A percentile compares a stretch with the other conserved stretches of the same genome.
Evolutionary conservation across 2,329 filamentous ascomycete genomes (phyloP).

Genomic region (Calonectria multiphialidica): DNA sequence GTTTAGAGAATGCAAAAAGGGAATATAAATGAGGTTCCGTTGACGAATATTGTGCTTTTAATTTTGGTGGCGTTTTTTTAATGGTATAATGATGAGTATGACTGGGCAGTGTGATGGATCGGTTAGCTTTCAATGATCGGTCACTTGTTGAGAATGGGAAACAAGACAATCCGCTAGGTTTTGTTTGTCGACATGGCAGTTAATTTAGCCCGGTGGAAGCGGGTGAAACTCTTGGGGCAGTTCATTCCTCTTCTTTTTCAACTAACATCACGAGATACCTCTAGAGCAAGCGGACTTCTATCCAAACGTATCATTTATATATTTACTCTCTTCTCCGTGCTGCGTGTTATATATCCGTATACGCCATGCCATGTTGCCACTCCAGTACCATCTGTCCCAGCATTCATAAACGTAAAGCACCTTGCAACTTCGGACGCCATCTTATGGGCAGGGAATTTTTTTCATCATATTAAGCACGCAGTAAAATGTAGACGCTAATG

Average conservation of each 20-base stretch:
- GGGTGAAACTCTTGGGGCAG: slow-evolving; percentile 19
- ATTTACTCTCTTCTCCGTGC: background rate
- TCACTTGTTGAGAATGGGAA: slow-evolving; percentile 13
- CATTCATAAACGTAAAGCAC: background rate
- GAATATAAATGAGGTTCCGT: slow-evolving; percentile 22
- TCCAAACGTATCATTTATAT: slow-evolving; percentile 31
- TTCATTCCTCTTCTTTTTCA: slow-evolving; percentile 32
- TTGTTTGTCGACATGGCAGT: slow-evolving; percentile 11
- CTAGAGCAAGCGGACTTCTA: slow-evolving; percentile 42
- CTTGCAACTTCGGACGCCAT: background rate
- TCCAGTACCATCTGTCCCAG: background rate
- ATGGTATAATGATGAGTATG: slow-evolving; percentile 42
- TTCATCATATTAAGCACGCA: slow-evolving; percentile 32
- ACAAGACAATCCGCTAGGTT: background rate
- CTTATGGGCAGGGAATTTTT: slow-evolving; percentile 23
- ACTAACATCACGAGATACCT: slow-evolving; percentile 37
- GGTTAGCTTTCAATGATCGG: slow-evolving; percentile 27
- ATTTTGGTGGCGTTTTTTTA: slow-evolving; percentile 35
- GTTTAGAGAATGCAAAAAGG: background rate
- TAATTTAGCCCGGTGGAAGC: slow-evolving; percentile 4
- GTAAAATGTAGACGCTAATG: slow-evolving; percentile 38
- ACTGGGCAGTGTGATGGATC: slow-evolving; percentile 36
- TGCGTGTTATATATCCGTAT: background rate
- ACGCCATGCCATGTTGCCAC: background rate
- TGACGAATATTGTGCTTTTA: slow-evolving; percentile 30